Percentiles rank a stretch among this genome's conserved stretches.
Conservation (phyloP, 1,284 basidiomycete genomes). For the Puccinia hordei region DNA sequence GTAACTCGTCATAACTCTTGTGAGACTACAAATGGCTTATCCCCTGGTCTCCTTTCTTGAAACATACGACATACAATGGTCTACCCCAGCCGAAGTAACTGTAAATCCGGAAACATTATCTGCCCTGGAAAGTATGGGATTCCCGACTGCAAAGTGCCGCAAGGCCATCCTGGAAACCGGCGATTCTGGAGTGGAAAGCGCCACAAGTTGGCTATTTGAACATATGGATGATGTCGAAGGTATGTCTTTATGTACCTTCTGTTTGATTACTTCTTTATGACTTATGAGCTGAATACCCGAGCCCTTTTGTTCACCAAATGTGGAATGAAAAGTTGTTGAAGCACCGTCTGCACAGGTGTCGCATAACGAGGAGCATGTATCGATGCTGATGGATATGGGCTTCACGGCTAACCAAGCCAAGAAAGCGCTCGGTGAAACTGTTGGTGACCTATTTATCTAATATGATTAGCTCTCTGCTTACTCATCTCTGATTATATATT, state of each 20-base stretch:
- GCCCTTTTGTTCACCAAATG: not conserved
- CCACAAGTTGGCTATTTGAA: slow-evolving; percentile 92
- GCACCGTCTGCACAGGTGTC: not conserved
- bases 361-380: slow-evolving; percentile 53
- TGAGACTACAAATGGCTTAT: not conserved
- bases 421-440: slow-evolving; percentile 69
- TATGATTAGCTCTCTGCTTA: not conserved
- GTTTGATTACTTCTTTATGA: not conserved
- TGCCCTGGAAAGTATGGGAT: slow-evolving; percentile 83
- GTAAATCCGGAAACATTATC: slow-evolving; percentile 75
- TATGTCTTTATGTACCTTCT: not conserved
- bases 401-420: slow-evolving; percentile 79
- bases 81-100: slow-evolving; percentile 55
- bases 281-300: not conserved
- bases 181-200: slow-evolving; percentile 73
- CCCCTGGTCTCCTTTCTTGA: not conserved
- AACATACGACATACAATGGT: not conserved
- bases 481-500: not conserved
- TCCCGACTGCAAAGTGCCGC: slow-evolving; percentile 77
- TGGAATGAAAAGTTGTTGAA: not conserved
- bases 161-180: slow-evolving; percentile 82
- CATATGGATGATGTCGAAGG: slow-evolving; percentile 79
- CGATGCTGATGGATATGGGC: slow-evolving; percentile 85
- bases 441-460: slow-evolving; percentile 12
- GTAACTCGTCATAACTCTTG: slow-evolving; percentile 60